Conservation (phyloP, 1,284 basidiomycete genomes). For the Ustilago cynodontis region DNA sequence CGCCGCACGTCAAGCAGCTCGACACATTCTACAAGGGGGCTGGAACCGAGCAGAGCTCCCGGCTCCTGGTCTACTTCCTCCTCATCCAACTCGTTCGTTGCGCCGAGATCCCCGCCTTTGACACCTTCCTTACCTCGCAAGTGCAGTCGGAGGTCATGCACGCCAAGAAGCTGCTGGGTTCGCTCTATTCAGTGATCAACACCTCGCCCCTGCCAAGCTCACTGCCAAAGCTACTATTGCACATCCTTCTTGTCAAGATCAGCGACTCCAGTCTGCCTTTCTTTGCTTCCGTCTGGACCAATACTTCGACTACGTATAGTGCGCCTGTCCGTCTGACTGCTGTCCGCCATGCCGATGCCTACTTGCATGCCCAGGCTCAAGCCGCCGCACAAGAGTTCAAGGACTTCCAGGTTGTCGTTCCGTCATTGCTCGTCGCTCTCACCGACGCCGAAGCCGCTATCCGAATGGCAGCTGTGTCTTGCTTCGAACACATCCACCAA, state of each 20-base stretch:
- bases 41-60: conserved; percentile 34
- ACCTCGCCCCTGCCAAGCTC: conserved; percentile 20
- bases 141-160: conserved; percentile 23
- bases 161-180: conserved; percentile 27
- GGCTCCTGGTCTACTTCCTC: conserved; percentile 23
- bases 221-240: conserved; percentile 37
- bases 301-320: conserved; percentile 51
- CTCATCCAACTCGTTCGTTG: conserved; percentile 42
- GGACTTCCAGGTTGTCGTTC: conserved; percentile 89
- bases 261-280: conserved; percentile 83
- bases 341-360: conserved; percentile 80
- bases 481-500: conserved; percentile 74
- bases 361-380: conserved; percentile 72
- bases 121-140: conserved; percentile 33
- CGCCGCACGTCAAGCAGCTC: conserved; percentile 29
- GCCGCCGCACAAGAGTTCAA: conserved; percentile 27
- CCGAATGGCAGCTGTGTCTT: conserved; percentile 77
- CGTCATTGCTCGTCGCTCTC: conserved; percentile 79
- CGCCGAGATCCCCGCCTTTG: conserved; percentile 26
- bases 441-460: conserved; percentile 74
- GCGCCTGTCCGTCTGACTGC: conserved; percentile 77
- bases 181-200: conserved; percentile 48
- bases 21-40: conserved; percentile 18
- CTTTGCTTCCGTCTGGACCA: conserved; percentile 79
- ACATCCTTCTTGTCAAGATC: conserved; percentile 77